Evolutionary conservation across 768 basidiomycete genomes (phyloP).

Genomic region (Tylopilus rubrobrunneus): DNA sequence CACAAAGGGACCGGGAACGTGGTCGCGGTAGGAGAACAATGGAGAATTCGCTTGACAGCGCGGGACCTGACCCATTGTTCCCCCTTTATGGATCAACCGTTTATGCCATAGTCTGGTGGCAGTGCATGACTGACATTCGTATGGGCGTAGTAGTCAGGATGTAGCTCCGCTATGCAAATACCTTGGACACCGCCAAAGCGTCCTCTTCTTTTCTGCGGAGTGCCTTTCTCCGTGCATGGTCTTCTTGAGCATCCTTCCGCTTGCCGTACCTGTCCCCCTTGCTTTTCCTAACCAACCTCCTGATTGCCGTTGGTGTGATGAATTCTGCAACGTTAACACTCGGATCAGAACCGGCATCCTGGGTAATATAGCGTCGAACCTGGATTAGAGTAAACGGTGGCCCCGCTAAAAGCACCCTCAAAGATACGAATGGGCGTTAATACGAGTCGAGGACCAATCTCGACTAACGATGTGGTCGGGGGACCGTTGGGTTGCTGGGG

Average conservation of each 20-base stretch:
- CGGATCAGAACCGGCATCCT: neutral
- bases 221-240: slow-evolving; percentile 60
- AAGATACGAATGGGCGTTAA: slow-evolving; percentile 97
- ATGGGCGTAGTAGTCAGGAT: neutral
- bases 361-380: slow-evolving; percentile 44
- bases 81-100: neutral
- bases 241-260: slow-evolving; percentile 75
- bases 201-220: slow-evolving; percentile 65
- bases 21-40: slow-evolving; percentile 27
- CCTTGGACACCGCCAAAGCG: slow-evolving; percentile 78
- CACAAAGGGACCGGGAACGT: slow-evolving; percentile 22
- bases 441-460: slow-evolving; percentile 97
- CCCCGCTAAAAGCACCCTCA: slow-evolving; percentile 94
- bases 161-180: slow-evolving; percentile 64
- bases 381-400: slow-evolving; percentile 93
- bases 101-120: neutral
- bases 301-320: slow-evolving; percentile 79
- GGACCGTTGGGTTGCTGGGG: slow-evolving; percentile 83
- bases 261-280: slow-evolving; percentile 79
- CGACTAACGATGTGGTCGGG: slow-evolving; percentile 82
- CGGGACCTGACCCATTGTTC: slow-evolving; percentile 18
- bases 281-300: slow-evolving; percentile 63
- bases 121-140: neutral
- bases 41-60: slow-evolving; percentile 21
- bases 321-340: slow-evolving; percentile 59